These are phyloP conservation scores for Solanum sitiens DNA, from an alignment of 257 asterid genomes.

Conservation along the genomic window DNA sequence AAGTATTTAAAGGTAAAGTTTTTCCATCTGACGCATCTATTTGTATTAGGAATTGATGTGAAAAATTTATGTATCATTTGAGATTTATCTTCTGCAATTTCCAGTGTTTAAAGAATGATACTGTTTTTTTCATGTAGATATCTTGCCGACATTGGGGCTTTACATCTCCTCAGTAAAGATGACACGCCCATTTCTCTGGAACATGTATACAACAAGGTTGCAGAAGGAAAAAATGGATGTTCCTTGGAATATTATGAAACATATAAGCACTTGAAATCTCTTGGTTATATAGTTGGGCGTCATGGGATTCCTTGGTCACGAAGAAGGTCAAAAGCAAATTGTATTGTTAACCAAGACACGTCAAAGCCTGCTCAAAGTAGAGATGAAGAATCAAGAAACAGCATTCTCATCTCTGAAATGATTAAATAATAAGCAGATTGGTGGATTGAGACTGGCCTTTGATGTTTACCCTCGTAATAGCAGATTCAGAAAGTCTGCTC, in stretches of 20 bases:
- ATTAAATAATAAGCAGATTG: conserved; percentile 25
- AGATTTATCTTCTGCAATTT: background rate
- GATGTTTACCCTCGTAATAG: conserved; percentile 67
- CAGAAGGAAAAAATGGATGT: conserved; percentile 33
- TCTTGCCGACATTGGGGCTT: conserved; percentile 43
- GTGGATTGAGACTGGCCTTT: conserved; percentile 41
- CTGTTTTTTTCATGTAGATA: background rate
- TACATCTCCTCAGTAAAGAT: conserved; percentile 26
- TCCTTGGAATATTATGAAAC: conserved; percentile 71
- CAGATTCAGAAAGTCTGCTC: conserved; percentile 75
- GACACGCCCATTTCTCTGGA: conserved; percentile 27
- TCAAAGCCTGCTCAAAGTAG: background rate
- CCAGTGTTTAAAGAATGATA: background rate
- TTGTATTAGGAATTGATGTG: background rate
- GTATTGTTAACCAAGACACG: conserved; percentile 3
- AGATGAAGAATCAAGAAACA: conserved; percentile 8
- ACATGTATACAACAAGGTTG: conserved; percentile 36
- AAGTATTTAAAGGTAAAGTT: background rate
- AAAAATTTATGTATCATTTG: background rate
- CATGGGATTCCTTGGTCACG: conserved; percentile 57
- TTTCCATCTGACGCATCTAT: background rate
- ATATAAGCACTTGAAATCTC: conserved; percentile 62
- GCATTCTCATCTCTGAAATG: conserved; percentile 15
- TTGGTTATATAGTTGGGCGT: conserved; percentile 70
- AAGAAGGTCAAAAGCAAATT: conserved; percentile 20